Percentiles rank a stretch among this genome's conserved stretches.
phyloP scores from a whole-genome alignment of 768 basidiomycete species.

The Lentinula sp. region DNA sequence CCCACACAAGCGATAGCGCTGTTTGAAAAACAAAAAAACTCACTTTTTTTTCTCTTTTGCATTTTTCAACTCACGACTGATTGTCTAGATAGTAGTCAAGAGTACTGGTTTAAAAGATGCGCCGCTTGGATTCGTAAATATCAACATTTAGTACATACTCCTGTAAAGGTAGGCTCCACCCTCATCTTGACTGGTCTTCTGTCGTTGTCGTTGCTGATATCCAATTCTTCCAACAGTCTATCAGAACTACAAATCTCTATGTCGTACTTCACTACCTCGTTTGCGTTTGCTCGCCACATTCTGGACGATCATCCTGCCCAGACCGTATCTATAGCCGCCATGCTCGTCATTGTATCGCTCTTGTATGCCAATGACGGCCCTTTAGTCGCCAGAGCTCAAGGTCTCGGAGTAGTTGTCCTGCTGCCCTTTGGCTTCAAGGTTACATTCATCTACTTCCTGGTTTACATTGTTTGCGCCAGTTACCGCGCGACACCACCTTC shows the following conservation, averaged over 20 bases:
- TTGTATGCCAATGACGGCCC: background rate
- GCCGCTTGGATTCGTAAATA: too few species aligned
- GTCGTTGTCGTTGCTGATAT: too few species aligned
- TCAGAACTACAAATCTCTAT: background rate
- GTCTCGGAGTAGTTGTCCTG: background rate
- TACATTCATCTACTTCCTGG: background rate
- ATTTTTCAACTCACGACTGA: too few species aligned
- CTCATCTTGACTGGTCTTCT: too few species aligned
- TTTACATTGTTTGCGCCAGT: background rate
- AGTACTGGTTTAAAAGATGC: too few species aligned
- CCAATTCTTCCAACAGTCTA: too few species aligned
- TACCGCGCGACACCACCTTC: background rate
- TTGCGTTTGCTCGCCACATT: background rate
- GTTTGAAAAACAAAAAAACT: too few species aligned
- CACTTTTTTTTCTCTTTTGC: too few species aligned
- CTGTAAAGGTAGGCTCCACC: too few species aligned
- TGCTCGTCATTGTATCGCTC: background rate
- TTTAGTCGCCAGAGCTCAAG: background rate
- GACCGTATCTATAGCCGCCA: background rate
- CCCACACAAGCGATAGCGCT: too few species aligned
- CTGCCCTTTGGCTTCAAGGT: background rate
- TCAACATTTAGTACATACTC: too few species aligned
- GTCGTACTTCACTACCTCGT: background rate
- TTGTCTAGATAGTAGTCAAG: too few species aligned
- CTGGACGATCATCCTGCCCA: background rate